Evolutionary conservation across 331 rosid genomes (phyloP).

Genomic region (Acacia concinna): DNA sequence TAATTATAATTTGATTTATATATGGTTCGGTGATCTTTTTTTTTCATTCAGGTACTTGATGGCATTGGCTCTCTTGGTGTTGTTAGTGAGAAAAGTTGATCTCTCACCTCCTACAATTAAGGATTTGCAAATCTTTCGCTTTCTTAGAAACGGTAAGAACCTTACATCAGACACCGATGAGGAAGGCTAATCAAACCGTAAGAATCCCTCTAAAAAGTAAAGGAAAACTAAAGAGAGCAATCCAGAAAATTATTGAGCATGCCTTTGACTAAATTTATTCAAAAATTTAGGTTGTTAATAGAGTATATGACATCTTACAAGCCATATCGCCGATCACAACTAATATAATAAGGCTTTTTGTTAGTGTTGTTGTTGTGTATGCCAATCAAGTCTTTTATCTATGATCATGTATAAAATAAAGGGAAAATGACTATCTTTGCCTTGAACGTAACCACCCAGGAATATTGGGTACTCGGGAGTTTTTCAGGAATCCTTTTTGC

Average conservation of each 20-base stretch:
- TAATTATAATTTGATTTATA: not conserved
- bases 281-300: not conserved
- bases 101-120: constrained; percentile 59
- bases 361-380: not conserved
- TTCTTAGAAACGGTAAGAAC: constrained; percentile 58
- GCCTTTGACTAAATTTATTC: not conserved
- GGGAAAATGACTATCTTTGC: too few species aligned
- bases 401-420: not conserved
- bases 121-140: constrained; percentile 60
- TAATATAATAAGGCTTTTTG: too few species aligned
- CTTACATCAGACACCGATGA: not conserved
- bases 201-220: not conserved
- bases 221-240: not conserved
- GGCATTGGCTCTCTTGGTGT: constrained; percentile 46
- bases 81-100: constrained; percentile 53
- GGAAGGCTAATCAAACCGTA: not conserved
- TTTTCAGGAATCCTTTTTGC: too few species aligned
- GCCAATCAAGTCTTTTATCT: not conserved
- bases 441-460: too few species aligned
- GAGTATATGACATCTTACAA: not conserved
- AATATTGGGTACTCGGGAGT: too few species aligned
- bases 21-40: not conserved
- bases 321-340: too few species aligned
- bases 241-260: too few species aligned
- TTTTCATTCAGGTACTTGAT: constrained; percentile 57